Base-by-base conservation (phyloP, 2,329 filamentous ascomycete genomes). In the Claviceps sp. region DNA sequence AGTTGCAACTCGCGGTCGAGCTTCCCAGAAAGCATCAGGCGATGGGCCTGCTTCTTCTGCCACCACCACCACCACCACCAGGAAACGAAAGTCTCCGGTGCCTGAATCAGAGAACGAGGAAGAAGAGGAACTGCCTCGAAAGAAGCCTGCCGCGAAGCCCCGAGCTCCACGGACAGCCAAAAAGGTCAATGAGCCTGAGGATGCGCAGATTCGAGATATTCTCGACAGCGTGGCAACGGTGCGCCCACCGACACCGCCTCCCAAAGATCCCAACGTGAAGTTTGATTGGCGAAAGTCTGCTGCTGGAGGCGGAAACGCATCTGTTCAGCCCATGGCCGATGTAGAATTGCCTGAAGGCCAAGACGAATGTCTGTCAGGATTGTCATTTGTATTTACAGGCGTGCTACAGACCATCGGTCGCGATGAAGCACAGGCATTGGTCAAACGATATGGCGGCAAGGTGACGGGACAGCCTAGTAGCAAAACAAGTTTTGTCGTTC, bases 311-410 rank as follows among this genome's bases (percentile, higher is more conserved):
- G 80, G 74, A 53, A 83, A 79, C 64, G 71, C 80, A 16, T 78
- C 80, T 2, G 68, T 62, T 11, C 79, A 81, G 20, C 79, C 87
- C 47, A 73, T 78, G 22, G 82, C 80, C 11, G 71, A 76, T 9
- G 80, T 74, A 34, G 88, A 95, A 16, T 71, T 96, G 48, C 93
- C 93, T 0, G 77, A 80, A 20, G 93, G 93, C 7, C 82, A 83
- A 50, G 87, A 93, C 11, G 94, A 96, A 59, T 98, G 93, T 63
- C 77, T 98, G 52, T 83, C 83, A 51, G 93, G 94, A 0, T 74
- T 97, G 51, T 86, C 82, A 0, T 98, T 98, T 62, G 93, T 98
- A 29, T 98, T 98, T 61, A 98, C 94, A 0, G 93, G 93, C 23
- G 76, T 96, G 23, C 73, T 97, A 40, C 79, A 86, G 54, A 83